Percentiles rank a stretch among this genome's conserved stretches.
Conservation (phyloP, 73 alveolate species). For the Tetrahymena borealis region DNA sequence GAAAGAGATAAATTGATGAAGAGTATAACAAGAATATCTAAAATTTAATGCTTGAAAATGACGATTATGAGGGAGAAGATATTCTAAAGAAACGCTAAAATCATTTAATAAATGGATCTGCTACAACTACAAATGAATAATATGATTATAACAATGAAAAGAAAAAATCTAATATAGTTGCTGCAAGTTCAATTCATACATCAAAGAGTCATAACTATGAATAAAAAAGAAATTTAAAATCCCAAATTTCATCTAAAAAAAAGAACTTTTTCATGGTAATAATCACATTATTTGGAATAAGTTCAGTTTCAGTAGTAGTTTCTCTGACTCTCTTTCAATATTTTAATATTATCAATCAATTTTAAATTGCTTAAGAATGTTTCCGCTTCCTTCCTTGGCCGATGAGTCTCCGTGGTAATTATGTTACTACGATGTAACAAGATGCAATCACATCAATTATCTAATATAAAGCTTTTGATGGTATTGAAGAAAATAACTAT, state of each 20-base stretch:
- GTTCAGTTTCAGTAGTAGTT: neutral
- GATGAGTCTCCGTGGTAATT: neutral
- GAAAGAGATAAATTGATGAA: neutral
- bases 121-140: neutral
- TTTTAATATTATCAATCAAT: neutral
- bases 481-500: neutral
- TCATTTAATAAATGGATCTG: neutral
- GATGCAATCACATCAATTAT: neutral
- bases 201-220: neutral
- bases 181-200: neutral
- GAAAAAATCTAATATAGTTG: neutral
- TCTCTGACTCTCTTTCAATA: neutral
- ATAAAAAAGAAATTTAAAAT: neutral
- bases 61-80: neutral
- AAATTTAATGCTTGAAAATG: neutral
- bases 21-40: neutral
- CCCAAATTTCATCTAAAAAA: neutral
- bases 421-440: neutral
- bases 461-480: neutral
- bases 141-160: neutral
- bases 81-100: neutral
- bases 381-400: neutral
- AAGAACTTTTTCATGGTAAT: neutral
- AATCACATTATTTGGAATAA: neutral
- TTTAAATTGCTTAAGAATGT: neutral